Evolutionary conservation across 306 rosid genomes (phyloP), one percentile per base, ranked within the genome.

Genomic region (Malus sieversii): DNA sequence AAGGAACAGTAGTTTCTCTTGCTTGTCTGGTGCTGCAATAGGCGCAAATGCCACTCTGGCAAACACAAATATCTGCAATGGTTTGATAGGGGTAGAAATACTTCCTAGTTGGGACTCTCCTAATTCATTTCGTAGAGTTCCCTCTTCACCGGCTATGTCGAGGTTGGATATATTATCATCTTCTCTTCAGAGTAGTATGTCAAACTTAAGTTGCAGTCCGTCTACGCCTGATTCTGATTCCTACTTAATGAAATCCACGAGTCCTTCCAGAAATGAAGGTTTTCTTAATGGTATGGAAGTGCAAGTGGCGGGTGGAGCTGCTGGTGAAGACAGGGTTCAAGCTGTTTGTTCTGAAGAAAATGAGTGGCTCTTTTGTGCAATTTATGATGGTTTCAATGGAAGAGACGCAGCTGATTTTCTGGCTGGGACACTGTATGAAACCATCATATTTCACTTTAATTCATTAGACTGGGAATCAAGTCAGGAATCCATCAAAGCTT

Each of bases 281-380:
- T 96, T 90, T 78, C 97, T 96, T 76, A 90, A 73, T 86, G 86
- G 84, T 27, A 68, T 72, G 75, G 99, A 96, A 85, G 82, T 96
- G 74, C 99, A 96, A 86, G 97, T 96, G 57, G 99, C 97, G 5
- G 99, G 99, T 84, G 99, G 99, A 79, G 98, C 99, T 73, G 99
- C 99, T 25, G 99, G 99, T 68, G 99, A 96, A 85, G 99, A 96
- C 77, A 88, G 99, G 86, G 99, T 96, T 81, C 99, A 96, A 79
- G 99, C 98, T 4, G 98, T 92, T 68, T 96, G 98, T 84, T 96
- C 97, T 70, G 99, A 96, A 86, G 99, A 96, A 82, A 88, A 90
- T 74, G 99, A 96, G 4, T 96, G 98, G 99, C 96, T 96, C 67
- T 92, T 88, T 84, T 92, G 99, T 86, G 93, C 92, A 81, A 92